A percentile compares a stretch with the other conserved stretches of the same genome.
Evolutionary conservation across 2,329 filamentous ascomycete species (phyloP).

Genomic region (Ophiostoma tasmaniense): DNA sequence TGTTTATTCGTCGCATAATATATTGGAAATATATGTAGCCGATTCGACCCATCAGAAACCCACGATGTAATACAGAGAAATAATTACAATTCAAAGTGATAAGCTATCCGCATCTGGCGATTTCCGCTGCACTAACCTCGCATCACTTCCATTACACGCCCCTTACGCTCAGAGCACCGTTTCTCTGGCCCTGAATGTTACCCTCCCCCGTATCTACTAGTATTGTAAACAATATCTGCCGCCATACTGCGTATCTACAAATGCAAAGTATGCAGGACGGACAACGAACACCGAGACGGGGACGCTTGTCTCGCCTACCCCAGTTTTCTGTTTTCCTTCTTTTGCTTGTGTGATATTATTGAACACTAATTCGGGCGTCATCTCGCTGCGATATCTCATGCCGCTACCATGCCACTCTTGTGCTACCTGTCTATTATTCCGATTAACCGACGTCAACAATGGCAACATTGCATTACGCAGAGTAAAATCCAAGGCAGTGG

Average conservation of each 20-base stretch:
- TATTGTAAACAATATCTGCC: not conserved
- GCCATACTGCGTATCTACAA: not conserved
- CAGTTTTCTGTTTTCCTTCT: not conserved
- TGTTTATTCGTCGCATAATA: not conserved
- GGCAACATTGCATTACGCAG: not conserved
- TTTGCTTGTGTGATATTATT: not conserved
- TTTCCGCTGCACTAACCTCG: not conserved
- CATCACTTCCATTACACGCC: not conserved
- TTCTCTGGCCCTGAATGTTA: not conserved
- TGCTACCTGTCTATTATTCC: not conserved
- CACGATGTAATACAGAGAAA: not conserved
- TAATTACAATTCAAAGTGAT: not conserved
- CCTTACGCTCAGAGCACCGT: constrained; percentile 20
- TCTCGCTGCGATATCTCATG: not conserved
- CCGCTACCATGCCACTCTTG: not conserved
- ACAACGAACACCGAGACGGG: constrained; percentile 10
- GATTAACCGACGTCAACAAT: too few species aligned
- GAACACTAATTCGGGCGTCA: not conserved
- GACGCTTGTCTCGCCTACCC: not conserved
- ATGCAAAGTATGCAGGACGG: constrained; percentile 9
- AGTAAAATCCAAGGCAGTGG: not conserved
- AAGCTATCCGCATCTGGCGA: not conserved
- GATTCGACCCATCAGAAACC: not conserved
- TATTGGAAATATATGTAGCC: not conserved
- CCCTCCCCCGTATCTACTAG: not conserved